Evolutionary conservation across 2,329 filamentous ascomycete genomes (phyloP).

Genomic region (Cordyceps cateniannulata): DNA sequence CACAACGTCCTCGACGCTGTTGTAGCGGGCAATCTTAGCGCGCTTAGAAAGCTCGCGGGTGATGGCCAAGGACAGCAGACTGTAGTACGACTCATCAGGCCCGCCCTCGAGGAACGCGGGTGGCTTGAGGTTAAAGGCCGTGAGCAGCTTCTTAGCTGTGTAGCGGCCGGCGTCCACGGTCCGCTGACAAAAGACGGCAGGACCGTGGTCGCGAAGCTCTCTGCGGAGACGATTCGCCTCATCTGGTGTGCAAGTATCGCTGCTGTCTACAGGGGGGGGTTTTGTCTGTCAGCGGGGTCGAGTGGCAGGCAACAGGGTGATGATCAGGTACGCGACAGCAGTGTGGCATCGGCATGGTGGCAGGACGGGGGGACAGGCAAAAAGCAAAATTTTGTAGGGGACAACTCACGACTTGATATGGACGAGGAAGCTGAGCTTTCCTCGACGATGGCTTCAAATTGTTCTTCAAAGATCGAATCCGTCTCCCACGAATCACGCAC

Average conservation of each 20-base stretch:
- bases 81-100: constrained; percentile 65
- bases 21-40: constrained; percentile 71
- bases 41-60: constrained; percentile 76
- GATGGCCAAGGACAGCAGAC: constrained; percentile 69
- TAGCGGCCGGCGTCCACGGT: constrained; percentile 64
- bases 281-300: neutral
- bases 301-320: neutral
- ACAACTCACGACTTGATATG: constrained; percentile 36
- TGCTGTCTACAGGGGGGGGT: constrained; percentile 22
- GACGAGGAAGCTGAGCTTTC: constrained; percentile 35
- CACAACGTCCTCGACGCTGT: constrained; percentile 83
- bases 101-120: constrained; percentile 65
- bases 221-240: constrained; percentile 64
- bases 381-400: neutral
- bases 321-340: constrained; percentile 4
- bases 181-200: constrained; percentile 66
- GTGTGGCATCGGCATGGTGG: neutral
- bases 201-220: constrained; percentile 69
- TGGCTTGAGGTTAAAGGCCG: constrained; percentile 73
- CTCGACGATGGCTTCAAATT: constrained; percentile 51
- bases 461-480: constrained; percentile 58
- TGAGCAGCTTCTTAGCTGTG: constrained; percentile 75
- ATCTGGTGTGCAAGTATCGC: constrained; percentile 56
- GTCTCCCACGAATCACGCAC: constrained; percentile 54
- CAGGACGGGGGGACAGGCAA: neutral